Base-by-base conservation (phyloP, 2,329 filamentous ascomycete species). In the Didymella pinodella region DNA sequence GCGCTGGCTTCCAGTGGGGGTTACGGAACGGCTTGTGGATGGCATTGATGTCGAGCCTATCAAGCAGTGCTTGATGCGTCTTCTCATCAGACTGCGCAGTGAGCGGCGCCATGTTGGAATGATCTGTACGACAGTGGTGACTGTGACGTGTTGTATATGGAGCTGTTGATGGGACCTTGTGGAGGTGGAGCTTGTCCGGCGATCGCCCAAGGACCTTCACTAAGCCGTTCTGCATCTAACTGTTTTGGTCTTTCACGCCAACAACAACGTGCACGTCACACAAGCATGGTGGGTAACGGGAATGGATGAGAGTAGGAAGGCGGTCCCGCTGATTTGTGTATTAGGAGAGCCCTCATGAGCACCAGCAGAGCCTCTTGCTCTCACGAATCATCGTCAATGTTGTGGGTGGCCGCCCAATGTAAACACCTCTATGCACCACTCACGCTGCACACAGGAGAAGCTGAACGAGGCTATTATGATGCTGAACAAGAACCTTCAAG, bases 311-410 rank as follows among this genome's bases (percentile, higher is more conserved):
- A 28, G n/a, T 5, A 20, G 2, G 11, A 2, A 40, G 6, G 16
- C 3, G 14, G 2, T 10, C 4, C 11, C 11, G 1, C 61, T 72
- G 36, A 70, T 43, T 4, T 25, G 3, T 48, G 20, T 12, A 40
- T 6, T 25, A 88, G 94, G 95, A 99, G 79, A 97, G 92, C 72
- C 95, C 95, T 38, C 95, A 99, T 75, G 95, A 98, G 77, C 93
- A 98, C 70, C 95, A 98, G 83, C 94, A 99, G 83, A 96, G 90
- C 73, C 84, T 97, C 52, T 85, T 99, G 70, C 86, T 98, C 45
- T 95, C 92, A 22, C 92, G 95, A 62, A 97, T 99, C 80, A 96
- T 97, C 80, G 95, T 90, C 75, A 99, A 99, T 74, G 93, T 98
- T 73, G 94, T 98, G 85, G 75, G 91, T 83, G 26, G n/a, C 22